Percentiles rank a stretch among this genome's conserved stretches.
Conservation (phyloP, 2,329 filamentous ascomycete species). For the Arachnopeziza araneosa region DNA sequence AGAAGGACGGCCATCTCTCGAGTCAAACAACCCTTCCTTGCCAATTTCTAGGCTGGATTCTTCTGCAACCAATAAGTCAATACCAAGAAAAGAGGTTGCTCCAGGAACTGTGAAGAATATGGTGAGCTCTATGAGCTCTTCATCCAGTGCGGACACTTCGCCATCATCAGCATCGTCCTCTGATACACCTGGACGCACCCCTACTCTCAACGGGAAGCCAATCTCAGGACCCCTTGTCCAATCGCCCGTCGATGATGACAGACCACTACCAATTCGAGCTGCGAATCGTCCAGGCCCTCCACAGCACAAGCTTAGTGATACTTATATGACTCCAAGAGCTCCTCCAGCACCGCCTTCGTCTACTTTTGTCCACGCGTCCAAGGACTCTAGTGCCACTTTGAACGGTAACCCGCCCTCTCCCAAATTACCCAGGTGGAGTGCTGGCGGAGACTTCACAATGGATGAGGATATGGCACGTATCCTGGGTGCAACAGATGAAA, state of each 20-base stretch:
- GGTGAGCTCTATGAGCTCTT: slow-evolving; percentile 23
- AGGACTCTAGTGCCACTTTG: slow-evolving; percentile 43
- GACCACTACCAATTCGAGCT: slow-evolving; percentile 23
- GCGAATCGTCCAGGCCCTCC: slow-evolving; percentile 35
- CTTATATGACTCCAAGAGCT: slow-evolving; percentile 31
- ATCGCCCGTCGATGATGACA: slow-evolving; percentile 22
- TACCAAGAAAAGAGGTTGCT: slow-evolving; percentile 59
- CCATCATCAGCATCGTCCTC: slow-evolving; percentile 29
- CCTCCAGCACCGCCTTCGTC: slow-evolving; percentile 27
- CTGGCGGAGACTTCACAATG: slow-evolving; percentile 83
- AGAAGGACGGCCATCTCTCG: slow-evolving; percentile 37
- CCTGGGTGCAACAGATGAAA: slow-evolving; percentile 65
- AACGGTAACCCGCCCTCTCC: slow-evolving; percentile 45
- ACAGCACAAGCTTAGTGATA: slow-evolving; percentile 34
- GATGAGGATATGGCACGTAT: slow-evolving; percentile 95
- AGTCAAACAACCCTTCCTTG: slow-evolving; percentile 20
- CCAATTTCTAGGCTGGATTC: slow-evolving; percentile 56
- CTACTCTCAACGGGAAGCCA: slow-evolving; percentile 29
- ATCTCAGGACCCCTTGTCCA: slow-evolving; percentile 27
- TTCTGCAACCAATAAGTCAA: slow-evolving; percentile 36
- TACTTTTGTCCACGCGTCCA: slow-evolving; percentile 27
- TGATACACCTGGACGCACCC: slow-evolving; percentile 26
- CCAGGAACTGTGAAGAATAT: slow-evolving; percentile 20
- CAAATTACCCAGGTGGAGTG: slow-evolving; percentile 67
- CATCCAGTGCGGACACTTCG: slow-evolving; percentile 27